Evolutionary conservation across 441 rosid species (phyloP).

Genomic region (Croton laevigatus): DNA sequence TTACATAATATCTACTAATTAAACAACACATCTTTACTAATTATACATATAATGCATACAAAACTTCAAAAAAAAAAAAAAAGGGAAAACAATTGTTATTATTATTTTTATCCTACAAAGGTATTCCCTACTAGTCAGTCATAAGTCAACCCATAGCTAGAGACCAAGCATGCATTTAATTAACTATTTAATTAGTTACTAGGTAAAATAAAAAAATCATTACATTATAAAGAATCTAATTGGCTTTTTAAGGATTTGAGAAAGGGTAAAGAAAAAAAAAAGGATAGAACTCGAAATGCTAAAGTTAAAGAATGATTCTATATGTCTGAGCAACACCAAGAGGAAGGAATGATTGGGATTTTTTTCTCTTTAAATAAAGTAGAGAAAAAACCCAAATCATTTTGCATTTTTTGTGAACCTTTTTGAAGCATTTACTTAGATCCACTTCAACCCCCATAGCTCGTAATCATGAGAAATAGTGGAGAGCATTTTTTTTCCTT

Average conservation of each 20-base stretch:
- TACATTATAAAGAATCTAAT: not conserved
- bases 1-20: not conserved
- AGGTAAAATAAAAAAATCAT: not conserved
- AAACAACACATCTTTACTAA: not conserved
- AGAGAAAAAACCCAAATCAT: not conserved
- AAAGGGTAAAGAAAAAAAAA: not conserved
- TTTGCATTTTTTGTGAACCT: not conserved
- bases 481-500: too few relatives aligned
- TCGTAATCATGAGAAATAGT: slow-evolving; percentile 34
- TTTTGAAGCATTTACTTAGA: slow-evolving; percentile 10
- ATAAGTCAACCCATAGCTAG: not conserved
- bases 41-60: too few relatives aligned
- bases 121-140: not conserved
- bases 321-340: slow-evolving; percentile 18
- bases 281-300: not conserved
- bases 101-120: not conserved
- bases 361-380: slow-evolving; percentile 20
- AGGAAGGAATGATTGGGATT: slow-evolving; percentile 23
- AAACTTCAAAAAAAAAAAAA: too few relatives aligned
- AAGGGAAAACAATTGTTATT: too few relatives aligned
- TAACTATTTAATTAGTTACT: not conserved
- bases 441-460: slow-evolving; percentile 28
- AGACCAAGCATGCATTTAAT: not conserved
- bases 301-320: slow-evolving; percentile 13
- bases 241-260: not conserved